phyloP scores from a whole-genome alignment of 2,329 filamentous ascomycete species.

The Corynespora cassiicola region DNA sequence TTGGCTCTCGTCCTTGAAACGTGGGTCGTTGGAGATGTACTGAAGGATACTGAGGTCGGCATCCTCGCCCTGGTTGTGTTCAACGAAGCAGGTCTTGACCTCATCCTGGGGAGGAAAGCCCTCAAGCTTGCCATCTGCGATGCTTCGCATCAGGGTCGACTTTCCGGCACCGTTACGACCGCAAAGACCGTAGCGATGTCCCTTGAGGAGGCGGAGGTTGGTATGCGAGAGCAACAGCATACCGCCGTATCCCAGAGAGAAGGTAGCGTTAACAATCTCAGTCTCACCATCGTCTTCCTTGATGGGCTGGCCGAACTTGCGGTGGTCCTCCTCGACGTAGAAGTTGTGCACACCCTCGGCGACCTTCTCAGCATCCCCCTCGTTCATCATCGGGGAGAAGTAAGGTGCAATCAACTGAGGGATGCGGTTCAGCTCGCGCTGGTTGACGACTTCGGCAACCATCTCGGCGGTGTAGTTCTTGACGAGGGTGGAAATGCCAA shows the following conservation, averaged over 20 bases:
- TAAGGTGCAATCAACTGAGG: slow-evolving; percentile 74
- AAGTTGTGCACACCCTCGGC: slow-evolving; percentile 76
- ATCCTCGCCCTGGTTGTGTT: slow-evolving; percentile 98
- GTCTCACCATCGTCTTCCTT: slow-evolving; percentile 91
- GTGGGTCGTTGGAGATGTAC: slow-evolving; percentile 88
- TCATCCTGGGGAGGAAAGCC: slow-evolving; percentile 93
- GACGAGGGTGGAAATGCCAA: slow-evolving; percentile 67
- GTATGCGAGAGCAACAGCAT: slow-evolving; percentile 97
- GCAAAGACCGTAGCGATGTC: slow-evolving; percentile 95
- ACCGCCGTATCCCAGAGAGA: slow-evolving; percentile 96
- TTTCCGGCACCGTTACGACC: slow-evolving; percentile 97
- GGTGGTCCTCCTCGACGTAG: slow-evolving; percentile 84
- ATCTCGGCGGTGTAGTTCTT: slow-evolving; percentile 81
- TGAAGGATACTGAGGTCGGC: slow-evolving; percentile 95
- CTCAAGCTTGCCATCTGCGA: slow-evolving; percentile 93
- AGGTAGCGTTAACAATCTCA: slow-evolving; percentile 97
- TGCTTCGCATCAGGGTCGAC: slow-evolving; percentile 98
- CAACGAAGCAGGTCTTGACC: slow-evolving; percentile 95
- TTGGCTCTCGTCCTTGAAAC: slow-evolving; percentile 77
- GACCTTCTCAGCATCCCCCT: slow-evolving; percentile 68
- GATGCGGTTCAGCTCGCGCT: slow-evolving; percentile 78
- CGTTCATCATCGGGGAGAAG: slow-evolving; percentile 71
- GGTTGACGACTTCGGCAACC: slow-evolving; percentile 87
- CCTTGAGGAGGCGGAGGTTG: slow-evolving; percentile 91
- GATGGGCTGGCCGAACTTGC: slow-evolving; percentile 82